Evolutionary conservation across 306 rosid species (phyloP), one percentile per base, ranked within the genome.

Genomic region (Vicia sativa): DNA sequence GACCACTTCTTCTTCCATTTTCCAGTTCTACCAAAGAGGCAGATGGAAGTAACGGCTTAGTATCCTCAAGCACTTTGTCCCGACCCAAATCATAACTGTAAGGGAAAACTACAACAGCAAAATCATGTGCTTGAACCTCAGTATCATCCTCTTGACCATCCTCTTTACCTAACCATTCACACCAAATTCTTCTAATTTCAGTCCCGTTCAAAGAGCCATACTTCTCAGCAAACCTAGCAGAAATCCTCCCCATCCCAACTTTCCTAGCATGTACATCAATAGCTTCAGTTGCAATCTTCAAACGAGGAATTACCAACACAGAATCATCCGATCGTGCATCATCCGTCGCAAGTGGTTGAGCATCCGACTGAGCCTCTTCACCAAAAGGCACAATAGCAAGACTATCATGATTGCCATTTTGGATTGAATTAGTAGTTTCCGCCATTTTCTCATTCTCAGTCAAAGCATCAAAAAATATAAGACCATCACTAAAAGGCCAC

Each of bases 401-500:
- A 43, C 73, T 58, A 10, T 68, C 78, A 50, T 68, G 87, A 60
- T 68, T 46, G 65, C 68, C 75, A 25, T 11, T 72, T 19, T 26
- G 80, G 29, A 71, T 71, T 60, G 50, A 71, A 62, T 75, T 76
- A 49, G 61, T 13, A 65, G 45, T 62, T 64, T 56, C 82, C 19
- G 21, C 16, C 56, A 73, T 84, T 26, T 78, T 62, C 46, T 75
- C 82, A 55, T 59, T 54, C 62, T 83, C 85, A 50, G 63, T 41
- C 14, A 83, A 61, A 67, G 83, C 82, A 39, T 82, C 75, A 60
- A 92, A 92, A 88, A 92, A 92, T 62, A 83, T 82, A 64, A 92
- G 73, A 12, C 98, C 98, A 52, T 92, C 96, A 57, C 79, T 84
- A 50, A 92, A 92, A 54, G 96, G 98, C 98, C 96, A 92, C 0